Percentiles rank a stretch among this genome's conserved stretches.
Conservation (phyloP, 129 eudicot genomes). For the Gnaphalium uliginosum region DNA sequence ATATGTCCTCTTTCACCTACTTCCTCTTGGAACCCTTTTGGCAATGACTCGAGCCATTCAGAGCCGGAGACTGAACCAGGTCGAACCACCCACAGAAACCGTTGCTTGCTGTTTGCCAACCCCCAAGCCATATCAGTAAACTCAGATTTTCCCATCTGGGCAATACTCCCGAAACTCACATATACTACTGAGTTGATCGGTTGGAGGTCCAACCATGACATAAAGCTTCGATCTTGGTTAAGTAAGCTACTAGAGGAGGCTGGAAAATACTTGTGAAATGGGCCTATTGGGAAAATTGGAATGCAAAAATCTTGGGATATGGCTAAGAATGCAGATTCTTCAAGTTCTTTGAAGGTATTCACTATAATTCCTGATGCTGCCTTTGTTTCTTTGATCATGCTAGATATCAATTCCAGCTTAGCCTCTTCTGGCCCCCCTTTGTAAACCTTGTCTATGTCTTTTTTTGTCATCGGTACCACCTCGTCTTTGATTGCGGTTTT, state of each 20-base stretch:
- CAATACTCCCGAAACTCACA: conserved; percentile 57
- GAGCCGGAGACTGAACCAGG: conserved; percentile 43
- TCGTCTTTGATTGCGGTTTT: conserved; percentile 29
- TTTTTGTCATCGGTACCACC: conserved; percentile 40
- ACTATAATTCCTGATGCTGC: conserved; percentile 42
- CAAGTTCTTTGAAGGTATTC: conserved; percentile 54
- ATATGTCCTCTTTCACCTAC: conserved; percentile 41
- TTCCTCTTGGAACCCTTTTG: conserved; percentile 38
- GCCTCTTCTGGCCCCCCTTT: conserved; percentile 17
- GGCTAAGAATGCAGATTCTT: conserved; percentile 34
- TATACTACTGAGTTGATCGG: conserved; percentile 47
- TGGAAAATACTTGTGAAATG: conserved; percentile 48
- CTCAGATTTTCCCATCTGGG: conserved; percentile 23
- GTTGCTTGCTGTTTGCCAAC: conserved; percentile 44
- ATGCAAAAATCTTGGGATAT: conserved; percentile 23
- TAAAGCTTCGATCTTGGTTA: conserved; percentile 34
- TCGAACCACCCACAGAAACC: conserved; percentile 60
- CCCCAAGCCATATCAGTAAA: conserved; percentile 51
- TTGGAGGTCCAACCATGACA: conserved; percentile 57
- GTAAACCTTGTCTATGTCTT: conserved; percentile 35
- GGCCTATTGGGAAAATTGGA: conserved; percentile 51
- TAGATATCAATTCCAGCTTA: conserved; percentile 7
- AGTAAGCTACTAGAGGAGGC: conserved; percentile 38
- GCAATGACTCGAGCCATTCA: conserved; percentile 35
- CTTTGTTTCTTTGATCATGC: conserved; percentile 40